These are phyloP conservation scores for Symbiodinium pilosum DNA, from an alignment of 73 alveolate genomes.

Conservation along the genomic window DNA sequence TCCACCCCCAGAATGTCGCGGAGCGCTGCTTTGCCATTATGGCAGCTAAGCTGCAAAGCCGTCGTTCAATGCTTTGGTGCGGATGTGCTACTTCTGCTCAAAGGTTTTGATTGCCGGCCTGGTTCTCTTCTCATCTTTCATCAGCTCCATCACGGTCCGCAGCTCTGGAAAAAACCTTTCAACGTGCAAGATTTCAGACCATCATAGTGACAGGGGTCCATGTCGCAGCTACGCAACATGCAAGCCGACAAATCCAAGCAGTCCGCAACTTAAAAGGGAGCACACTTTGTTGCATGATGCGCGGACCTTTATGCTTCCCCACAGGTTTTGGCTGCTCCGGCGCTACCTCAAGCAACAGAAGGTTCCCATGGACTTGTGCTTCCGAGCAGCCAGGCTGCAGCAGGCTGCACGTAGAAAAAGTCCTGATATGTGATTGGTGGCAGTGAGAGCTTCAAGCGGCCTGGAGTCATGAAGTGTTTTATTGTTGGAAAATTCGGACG, in stretches of 20 bases:
- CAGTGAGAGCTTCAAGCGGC: neutral
- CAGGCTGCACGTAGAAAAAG: neutral
- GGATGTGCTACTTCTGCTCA: neutral
- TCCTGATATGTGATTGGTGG: neutral
- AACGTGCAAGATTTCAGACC: neutral
- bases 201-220: constrained; percentile 15
- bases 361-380: constrained; percentile 76
- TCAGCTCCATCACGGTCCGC: constrained; percentile 51
- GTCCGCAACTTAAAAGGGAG: neutral
- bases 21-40: constrained; percentile 78
- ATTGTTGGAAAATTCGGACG: neutral
- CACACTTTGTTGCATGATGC: neutral
- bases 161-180: no score
- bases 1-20: constrained; percentile 50
- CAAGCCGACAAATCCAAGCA: constrained; percentile 77
- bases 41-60: neutral
- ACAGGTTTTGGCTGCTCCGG: constrained; percentile 83
- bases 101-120: constrained; percentile 74
- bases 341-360: constrained; percentile 80
- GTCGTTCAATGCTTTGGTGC: neutral
- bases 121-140: constrained; percentile 82
- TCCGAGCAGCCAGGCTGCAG: constrained; percentile 29
- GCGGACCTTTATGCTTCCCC: neutral
- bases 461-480: neutral
- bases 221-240: constrained; percentile 92